A percentile compares a stretch with the other conserved stretches of the same genome.
These are phyloP conservation scores for Colletotrichum musicola DNA, from an alignment of 2,329 filamentous ascomycete genomes.

Conservation along the genomic window DNA sequence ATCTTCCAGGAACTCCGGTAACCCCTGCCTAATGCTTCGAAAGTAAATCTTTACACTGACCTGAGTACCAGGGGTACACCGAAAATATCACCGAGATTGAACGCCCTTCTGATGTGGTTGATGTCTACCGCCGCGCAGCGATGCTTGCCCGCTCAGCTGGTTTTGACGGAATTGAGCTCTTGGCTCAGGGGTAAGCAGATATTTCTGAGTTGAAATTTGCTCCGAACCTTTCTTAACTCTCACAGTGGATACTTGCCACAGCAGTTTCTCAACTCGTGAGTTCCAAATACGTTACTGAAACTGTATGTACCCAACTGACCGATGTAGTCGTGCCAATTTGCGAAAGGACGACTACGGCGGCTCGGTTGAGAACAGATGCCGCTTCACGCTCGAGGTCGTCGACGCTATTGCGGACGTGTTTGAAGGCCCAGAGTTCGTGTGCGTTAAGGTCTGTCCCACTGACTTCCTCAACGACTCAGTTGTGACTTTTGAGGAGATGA, in stretches of 20 bases:
- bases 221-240: neutral
- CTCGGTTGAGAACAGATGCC: conserved; percentile 62
- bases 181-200: conserved; percentile 28
- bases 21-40: neutral
- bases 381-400: conserved; percentile 61
- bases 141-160: conserved; percentile 50
- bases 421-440: conserved; percentile 47
- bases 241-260: conserved; percentile 27
- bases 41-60: neutral
- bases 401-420: conserved; percentile 43
- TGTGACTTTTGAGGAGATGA: conserved; percentile 9
- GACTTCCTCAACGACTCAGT: conserved; percentile 63
- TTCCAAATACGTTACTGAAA: neutral
- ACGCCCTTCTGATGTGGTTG: conserved; percentile 29
- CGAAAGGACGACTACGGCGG: conserved; percentile 63
- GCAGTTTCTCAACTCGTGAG: conserved; percentile 29
- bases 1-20: conserved; percentile 14
- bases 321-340: conserved; percentile 53
- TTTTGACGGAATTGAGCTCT: conserved; percentile 61
- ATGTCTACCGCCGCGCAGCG: conserved; percentile 38
- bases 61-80: neutral
- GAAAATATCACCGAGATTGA: conserved; percentile 18
- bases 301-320: too few relatives aligned
- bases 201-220: neutral
- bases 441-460: conserved; percentile 62